Conservation (phyloP, 139 green algal genomes). For the Chlorella sp. region DNA sequence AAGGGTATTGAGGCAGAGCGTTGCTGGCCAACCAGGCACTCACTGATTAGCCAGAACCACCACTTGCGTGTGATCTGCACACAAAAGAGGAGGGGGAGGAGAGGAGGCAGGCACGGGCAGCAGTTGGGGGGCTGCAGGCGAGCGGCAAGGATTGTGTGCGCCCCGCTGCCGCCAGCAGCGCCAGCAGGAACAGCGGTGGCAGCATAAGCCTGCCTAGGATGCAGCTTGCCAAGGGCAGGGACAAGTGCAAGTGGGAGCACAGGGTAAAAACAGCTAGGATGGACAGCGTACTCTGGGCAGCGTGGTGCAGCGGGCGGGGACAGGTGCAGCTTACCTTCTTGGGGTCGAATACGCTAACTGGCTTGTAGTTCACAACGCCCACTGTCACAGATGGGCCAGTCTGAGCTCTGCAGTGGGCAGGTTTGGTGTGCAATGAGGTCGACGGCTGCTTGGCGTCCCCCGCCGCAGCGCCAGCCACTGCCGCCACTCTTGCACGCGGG, state of each 20-base stretch:
- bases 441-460: no score
- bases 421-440: no score
- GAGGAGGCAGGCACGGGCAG: not conserved
- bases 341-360: not conserved
- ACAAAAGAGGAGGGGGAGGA: not conserved
- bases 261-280: not conserved
- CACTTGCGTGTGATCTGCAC: not conserved
- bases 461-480: no score
- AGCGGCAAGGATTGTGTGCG: not conserved
- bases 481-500: no score
- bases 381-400: not conserved
- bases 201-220: no score
- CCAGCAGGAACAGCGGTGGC: not conserved
- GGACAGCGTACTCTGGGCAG: no score
- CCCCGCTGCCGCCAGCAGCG: not conserved
- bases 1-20: not conserved
- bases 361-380: not conserved
- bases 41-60: constrained; percentile 23
- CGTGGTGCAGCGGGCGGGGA: not conserved
- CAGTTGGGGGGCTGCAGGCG: not conserved
- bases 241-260: no score
- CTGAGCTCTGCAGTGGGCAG: no score
- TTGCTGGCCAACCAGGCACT: not conserved
- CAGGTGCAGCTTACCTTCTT: not conserved
- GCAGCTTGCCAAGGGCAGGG: not conserved